A percentile compares a stretch with the other conserved stretches of the same genome.
Evolutionary conservation across 1,284 basidiomycete species (phyloP).

Genomic region (Puccinia triticina): DNA sequence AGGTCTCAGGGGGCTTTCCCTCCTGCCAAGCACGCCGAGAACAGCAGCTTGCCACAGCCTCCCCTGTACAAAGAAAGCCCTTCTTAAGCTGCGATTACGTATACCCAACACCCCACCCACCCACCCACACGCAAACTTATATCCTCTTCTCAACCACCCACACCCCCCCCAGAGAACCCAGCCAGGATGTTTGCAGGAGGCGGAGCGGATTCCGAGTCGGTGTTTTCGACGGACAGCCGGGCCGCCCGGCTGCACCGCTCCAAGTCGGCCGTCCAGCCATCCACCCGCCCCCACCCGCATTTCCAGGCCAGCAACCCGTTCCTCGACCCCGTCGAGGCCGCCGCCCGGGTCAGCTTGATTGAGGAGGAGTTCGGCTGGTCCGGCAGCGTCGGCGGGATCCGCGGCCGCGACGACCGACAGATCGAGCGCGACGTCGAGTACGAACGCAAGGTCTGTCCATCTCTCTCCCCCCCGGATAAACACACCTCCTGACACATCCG

Average conservation of each 20-base stretch:
- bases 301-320: constrained; percentile 26
- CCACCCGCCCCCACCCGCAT: neutral
- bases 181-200: constrained; percentile 25
- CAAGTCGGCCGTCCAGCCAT: constrained; percentile 22
- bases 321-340: constrained; percentile 14
- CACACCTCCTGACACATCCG: constrained; percentile 6
- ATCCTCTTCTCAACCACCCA: neutral
- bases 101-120: constrained; percentile 2
- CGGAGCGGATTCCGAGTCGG: constrained; percentile 20
- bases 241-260: constrained; percentile 8
- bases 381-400: constrained; percentile 35
- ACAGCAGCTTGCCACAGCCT: too few species aligned
- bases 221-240: neutral
- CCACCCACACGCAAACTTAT: neutral
- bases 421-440: constrained; percentile 47
- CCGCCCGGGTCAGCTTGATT: constrained; percentile 5
- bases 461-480: neutral
- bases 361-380: constrained; percentile 51
- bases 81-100: too few species aligned
- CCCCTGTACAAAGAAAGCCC: too few species aligned
- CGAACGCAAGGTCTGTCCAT: constrained; percentile 39
- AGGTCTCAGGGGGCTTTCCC: too few species aligned
- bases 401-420: constrained; percentile 47
- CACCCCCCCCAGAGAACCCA: neutral
- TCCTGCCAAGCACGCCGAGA: too few species aligned